Base-by-base conservation (phyloP, 441 rosid genomes). In the Populus hybrid region DNA sequence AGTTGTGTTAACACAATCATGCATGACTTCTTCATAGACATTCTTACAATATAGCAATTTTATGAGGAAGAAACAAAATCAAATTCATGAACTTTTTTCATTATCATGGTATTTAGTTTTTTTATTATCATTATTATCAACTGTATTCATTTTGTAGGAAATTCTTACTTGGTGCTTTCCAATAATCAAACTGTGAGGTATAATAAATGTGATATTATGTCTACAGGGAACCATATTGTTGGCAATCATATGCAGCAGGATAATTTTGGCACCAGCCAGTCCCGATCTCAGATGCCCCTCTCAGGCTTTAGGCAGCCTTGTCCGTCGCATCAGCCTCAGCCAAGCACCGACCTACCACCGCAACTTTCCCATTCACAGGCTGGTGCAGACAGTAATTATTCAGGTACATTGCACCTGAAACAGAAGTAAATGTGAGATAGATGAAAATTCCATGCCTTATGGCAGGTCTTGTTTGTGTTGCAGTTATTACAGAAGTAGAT, bases 171-270 rank as follows among this genome's bases (percentile, higher is more conserved):
- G 42, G 11, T 7, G 42, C 64, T 18, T 59, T 59, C 64, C 7
- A 59, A 2, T 21, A 20, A 20, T 59, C 24, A 14, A 18, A 59
- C n/a, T 59, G 64, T 59, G 23, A 59, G 64, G 64, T 21, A 16
- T 21, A 59, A 38, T 9, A 38, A 38, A 38, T 38, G 11, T 38
- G 11, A 38, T 38, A 9, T 9, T 38, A 9, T 38, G 42, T 9
- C 42, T 38, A 38, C 42, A 38, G 42, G 42, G 42, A 38, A 38
- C 42, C 42, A 9, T 38, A 9, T 38, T 38, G 64, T 59, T 16
- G 20, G 31, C 20, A 68, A 31, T 69, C 82, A 59, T n/a, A 26
- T 65, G 67, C 84, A 73, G 71, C 75, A 65, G 64, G 78, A 78
- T 74, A 21, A 18, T 23, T 24, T 33, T 72, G 75, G 71, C 40